Percentiles rank a stretch among this genome's conserved stretches.
Conservation (phyloP, 1,139 yeast species). For the Blastobotrys aristatus region DNA sequence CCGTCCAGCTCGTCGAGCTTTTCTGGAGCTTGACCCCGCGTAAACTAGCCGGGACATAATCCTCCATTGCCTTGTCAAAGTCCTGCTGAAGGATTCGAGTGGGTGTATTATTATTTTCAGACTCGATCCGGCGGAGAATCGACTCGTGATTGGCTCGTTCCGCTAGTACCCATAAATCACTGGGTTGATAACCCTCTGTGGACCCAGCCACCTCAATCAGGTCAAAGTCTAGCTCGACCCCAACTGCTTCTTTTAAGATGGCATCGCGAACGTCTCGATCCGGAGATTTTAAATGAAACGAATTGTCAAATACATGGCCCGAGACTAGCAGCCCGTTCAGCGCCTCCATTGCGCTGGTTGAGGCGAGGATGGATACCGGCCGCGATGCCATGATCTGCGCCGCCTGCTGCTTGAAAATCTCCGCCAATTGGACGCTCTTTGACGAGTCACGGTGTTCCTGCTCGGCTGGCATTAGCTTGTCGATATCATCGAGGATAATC, state of each 20-base stretch:
- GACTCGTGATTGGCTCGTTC: conserved; percentile 67
- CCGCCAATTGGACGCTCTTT: conserved; percentile 55
- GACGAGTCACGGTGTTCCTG: conserved; percentile 63
- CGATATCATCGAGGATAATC: conserved; percentile 75
- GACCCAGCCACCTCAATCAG: conserved; percentile 65
- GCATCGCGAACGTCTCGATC: conserved; percentile 54
- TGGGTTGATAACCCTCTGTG: conserved; percentile 87
- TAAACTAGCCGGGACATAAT: conserved; percentile 73
- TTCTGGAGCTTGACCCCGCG: conserved; percentile 86
- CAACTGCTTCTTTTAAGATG: conserved; percentile 46
- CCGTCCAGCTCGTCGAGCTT: conserved; percentile 71
- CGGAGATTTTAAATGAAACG: conserved; percentile 62
- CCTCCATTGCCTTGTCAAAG: conserved; percentile 55
- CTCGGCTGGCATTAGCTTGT: conserved; percentile 67
- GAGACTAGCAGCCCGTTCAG: conserved; percentile 58
- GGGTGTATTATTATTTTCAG: not conserved
- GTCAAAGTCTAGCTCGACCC: conserved; percentile 43
- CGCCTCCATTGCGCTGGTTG: conserved; percentile 61
- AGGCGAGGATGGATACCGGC: conserved; percentile 49
- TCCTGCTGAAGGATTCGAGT: conserved; percentile 29
- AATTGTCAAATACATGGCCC: conserved; percentile 67
- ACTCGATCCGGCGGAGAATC: conserved; percentile 22
- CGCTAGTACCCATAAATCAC: conserved; percentile 65
- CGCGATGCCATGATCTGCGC: conserved; percentile 40
- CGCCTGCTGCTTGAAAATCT: conserved; percentile 39